Conservation (phyloP, 768 basidiomycete genomes). For the Suillus subalutaceus region DNA sequence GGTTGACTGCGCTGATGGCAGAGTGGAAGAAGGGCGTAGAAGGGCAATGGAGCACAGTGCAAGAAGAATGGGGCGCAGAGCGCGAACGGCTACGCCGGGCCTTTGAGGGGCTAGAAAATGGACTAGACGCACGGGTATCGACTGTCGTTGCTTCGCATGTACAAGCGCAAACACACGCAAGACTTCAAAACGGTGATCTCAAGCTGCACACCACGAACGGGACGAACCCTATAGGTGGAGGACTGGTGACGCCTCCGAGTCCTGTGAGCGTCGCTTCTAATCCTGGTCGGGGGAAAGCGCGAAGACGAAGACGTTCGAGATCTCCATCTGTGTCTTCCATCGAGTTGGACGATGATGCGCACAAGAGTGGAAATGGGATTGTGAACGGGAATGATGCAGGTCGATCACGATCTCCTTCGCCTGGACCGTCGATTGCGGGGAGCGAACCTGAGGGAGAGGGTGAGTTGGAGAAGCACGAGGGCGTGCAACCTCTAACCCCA, state of each 20-base stretch:
- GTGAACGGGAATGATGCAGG: constrained; percentile 16
- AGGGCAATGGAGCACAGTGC: constrained; percentile 74
- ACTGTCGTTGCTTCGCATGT: constrained; percentile 32
- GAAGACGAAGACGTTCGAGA: constrained; percentile 45
- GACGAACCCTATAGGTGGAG: constrained; percentile 35
- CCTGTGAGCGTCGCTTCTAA: constrained; percentile 73
- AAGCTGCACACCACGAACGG: constrained; percentile 25
- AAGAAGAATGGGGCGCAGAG: constrained; percentile 84
- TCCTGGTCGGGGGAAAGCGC: constrained; percentile 44
- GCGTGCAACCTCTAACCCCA: constrained; percentile 31
- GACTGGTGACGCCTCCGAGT: constrained; percentile 76
- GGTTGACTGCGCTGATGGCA: constrained; percentile 54
- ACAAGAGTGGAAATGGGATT: constrained; percentile 12
- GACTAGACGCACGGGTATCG: constrained; percentile 49
- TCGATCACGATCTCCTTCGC: constrained; percentile 33
- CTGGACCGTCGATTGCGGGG: constrained; percentile 26
- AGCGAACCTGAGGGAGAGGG: constrained; percentile 32
- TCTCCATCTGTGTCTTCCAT: constrained; percentile 38
- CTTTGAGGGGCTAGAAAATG: constrained; percentile 79
- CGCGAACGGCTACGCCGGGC: constrained; percentile 73
- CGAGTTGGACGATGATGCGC: constrained; percentile 35
- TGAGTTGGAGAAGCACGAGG: constrained; percentile 18
- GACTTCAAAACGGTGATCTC: constrained; percentile 33
- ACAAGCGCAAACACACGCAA: constrained; percentile 39
- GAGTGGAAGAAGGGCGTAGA: constrained; percentile 83